A percentile compares a stretch with the other conserved stretches of the same genome.
Evolutionary conservation across 768 basidiomycete genomes (phyloP).

Genomic region (Tricholoma sp.): DNA sequence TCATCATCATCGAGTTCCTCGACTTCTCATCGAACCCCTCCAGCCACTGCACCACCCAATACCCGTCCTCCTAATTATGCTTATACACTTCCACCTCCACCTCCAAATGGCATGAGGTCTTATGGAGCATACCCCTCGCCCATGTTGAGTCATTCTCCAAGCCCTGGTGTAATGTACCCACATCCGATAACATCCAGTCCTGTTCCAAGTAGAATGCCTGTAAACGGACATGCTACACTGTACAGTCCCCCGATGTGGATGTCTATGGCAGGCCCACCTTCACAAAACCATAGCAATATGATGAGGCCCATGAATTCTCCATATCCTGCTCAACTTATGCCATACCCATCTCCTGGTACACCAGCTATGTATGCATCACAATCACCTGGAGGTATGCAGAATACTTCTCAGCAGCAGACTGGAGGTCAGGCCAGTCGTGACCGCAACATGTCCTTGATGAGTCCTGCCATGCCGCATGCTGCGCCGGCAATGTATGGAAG

Average conservation of each 20-base stretch:
- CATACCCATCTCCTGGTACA: constrained; percentile 54
- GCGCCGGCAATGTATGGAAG: constrained; percentile 61
- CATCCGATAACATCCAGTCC: constrained; percentile 57
- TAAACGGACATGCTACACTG: constrained; percentile 57
- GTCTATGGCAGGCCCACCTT: constrained; percentile 39
- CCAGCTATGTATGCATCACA: constrained; percentile 48
- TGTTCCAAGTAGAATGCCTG: constrained; percentile 53
- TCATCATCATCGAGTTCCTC: constrained; percentile 43
- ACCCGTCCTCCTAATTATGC: constrained; percentile 37
- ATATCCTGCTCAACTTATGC: constrained; percentile 59
- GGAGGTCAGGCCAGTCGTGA: constrained; percentile 36
- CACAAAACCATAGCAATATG: constrained; percentile 44
- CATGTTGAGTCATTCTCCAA: constrained; percentile 70
- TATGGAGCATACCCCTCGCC: constrained; percentile 59
- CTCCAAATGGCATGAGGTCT: constrained; percentile 49
- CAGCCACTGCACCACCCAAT: constrained; percentile 49
- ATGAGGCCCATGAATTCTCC: constrained; percentile 59
- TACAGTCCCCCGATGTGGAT: constrained; percentile 69
- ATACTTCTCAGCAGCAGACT: constrained; percentile 29
- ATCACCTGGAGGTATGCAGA: constrained; percentile 38
- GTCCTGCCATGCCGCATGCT: constrained; percentile 67
- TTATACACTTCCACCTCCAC: constrained; percentile 38
- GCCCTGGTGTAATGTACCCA: constrained; percentile 62
- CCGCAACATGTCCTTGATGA: constrained; percentile 58
- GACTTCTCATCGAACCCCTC: constrained; percentile 37